These are phyloP conservation scores for Aegilops speltoides DNA, from an alignment of 176 grass and related monocot species.

Conservation along the genomic window DNA sequence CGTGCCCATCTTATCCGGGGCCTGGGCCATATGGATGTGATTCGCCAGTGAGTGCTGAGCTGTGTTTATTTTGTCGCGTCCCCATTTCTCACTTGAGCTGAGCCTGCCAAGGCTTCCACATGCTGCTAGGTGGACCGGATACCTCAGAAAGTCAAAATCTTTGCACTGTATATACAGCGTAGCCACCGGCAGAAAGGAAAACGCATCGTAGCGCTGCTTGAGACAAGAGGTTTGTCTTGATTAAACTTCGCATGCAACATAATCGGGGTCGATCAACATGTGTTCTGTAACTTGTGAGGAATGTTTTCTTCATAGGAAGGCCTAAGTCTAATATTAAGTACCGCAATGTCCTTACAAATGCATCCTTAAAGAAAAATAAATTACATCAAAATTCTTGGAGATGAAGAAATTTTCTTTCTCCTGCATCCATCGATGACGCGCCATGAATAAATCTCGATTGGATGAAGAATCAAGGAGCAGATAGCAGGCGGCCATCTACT, in stretches of 20 bases:
- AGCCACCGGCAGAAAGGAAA: neutral
- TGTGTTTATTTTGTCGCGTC: neutral
- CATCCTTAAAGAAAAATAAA: too few species aligned
- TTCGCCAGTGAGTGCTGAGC: conserved; percentile 5
- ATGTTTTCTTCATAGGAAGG: too few species aligned
- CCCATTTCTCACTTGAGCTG: neutral
- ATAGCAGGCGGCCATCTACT: too few species aligned
- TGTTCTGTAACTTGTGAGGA: neutral
- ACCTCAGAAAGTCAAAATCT: neutral
- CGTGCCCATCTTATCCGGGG: neutral
- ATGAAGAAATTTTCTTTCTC: too few species aligned
- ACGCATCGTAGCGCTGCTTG: too few species aligned
- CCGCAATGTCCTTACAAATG: too few species aligned
- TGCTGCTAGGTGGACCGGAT: neutral
- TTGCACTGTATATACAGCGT: neutral
- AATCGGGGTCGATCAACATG: neutral
- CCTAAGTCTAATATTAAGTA: too few species aligned
- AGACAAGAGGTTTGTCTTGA: too few species aligned
- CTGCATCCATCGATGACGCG: too few species aligned
- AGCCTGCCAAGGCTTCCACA: neutral
- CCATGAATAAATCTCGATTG: too few species aligned
- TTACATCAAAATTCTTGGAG: too few species aligned
- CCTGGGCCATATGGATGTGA: neutral
- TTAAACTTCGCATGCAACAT: neutral
- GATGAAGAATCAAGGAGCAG: too few species aligned